Evolutionary conservation across 2,329 filamentous ascomycete species (phyloP), one percentile per base, ranked within the genome.

Genomic region (Chlorencoelia australis): DNA sequence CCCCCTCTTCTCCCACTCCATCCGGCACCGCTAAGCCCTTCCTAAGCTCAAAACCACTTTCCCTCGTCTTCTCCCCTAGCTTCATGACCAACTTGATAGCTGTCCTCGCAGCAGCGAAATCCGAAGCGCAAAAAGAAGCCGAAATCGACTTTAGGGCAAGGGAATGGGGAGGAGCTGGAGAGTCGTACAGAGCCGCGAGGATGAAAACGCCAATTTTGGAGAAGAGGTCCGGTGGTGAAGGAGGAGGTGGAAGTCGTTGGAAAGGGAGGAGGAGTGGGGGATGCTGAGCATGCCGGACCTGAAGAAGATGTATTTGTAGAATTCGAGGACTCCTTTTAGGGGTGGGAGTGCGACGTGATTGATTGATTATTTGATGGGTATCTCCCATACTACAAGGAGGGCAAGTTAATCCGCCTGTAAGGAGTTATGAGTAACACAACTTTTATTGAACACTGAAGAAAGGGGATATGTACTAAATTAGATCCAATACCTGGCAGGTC

Each of bases 271-370:
- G n/a, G n/a, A n/a, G n/a, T n/a, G 17, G 13, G 37, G 32, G 2
- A 31, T 22, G 25, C 32, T 36, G 13, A 37, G 29, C 18, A 40
- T 11, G 10, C 32, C 18, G 14, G 32, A 36, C 13, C 37, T 10
- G 13, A 35, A 33, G 18, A 42, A 31, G 20, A 39, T 10, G 19
- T 40, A 42, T n/a, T 40, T 34, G 22, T 18, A 7, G 7, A 42
- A 13, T 18, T 42, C 32, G 7, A 39, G 4, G 4, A 26, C n/a
- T 3, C 14, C 28, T 40, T 35, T 33, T 9, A 28, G 11, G 2
- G 33, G 40, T 1, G 41, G 34, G 13, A 19, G 14, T 3, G 19
- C 20, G 13, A 43, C 11, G 21, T 9, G 8, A 5, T 13, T 22
- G 1, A 37, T 19, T 9, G 33, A 40, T 27, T 43, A 24, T 11